A percentile compares a stretch with the other conserved stretches of the same genome.
phyloP scores from a whole-genome alignment of 164 flowering plant genomes.

The Chimonanthus salicifolius region DNA sequence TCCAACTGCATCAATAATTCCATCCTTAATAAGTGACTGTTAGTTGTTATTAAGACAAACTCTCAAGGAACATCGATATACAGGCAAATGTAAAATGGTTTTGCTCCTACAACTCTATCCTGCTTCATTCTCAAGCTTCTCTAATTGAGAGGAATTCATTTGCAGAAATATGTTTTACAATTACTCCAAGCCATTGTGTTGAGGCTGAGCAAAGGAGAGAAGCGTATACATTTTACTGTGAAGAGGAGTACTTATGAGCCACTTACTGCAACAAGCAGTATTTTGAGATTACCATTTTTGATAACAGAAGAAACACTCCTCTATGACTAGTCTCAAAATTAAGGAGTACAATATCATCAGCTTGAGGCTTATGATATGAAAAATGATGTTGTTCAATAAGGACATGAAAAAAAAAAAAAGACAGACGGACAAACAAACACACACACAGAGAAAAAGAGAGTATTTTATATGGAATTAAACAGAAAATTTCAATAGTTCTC shows the following conservation, averaged over 20 bases:
- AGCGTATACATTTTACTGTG: neutral
- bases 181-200: neutral
- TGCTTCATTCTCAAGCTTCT: neutral
- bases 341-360: neutral
- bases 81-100: neutral
- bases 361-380: neutral
- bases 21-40: neutral
- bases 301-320: no score
- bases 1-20: neutral
- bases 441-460: neutral
- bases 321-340: no score
- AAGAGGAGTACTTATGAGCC: neutral
- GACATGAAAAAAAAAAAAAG: neutral
- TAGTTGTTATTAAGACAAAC: neutral
- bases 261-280: neutral
- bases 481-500: neutral
- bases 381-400: neutral
- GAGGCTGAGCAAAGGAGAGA: neutral
- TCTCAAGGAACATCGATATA: neutral
- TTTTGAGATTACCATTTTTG: no score
- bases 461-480: neutral
- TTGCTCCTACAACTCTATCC: neutral
- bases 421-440: no score
- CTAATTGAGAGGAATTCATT: neutral
- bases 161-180: neutral